A percentile compares a stretch with the other conserved stretches of the same genome.
Conservation (phyloP, 139 green algal species). For the Zygnema circumcarinatum region DNA sequence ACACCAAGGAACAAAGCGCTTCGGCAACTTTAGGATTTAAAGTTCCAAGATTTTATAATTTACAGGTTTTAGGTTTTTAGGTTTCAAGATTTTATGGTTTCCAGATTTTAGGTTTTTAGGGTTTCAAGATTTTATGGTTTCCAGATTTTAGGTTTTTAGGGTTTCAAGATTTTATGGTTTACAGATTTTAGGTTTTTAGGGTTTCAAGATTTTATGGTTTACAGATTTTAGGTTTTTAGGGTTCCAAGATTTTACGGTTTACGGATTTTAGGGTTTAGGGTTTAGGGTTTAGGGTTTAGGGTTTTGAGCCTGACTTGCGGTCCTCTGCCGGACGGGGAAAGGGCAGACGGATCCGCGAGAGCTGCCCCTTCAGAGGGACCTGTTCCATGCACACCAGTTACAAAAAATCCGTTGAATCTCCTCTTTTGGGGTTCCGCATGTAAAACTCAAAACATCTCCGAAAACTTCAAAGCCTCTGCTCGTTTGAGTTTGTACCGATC, state of each 20-base stretch:
- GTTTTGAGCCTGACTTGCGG: conserved; percentile 15
- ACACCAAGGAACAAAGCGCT: too few species aligned
- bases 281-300: not conserved
- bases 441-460: too few species aligned
- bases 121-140: not conserved
- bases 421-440: too few species aligned
- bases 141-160: not conserved
- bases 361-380: not conserved
- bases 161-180: not conserved
- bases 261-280: too few species aligned
- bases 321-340: conserved; percentile 11
- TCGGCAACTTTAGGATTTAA: too few species aligned
- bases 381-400: too few species aligned
- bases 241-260: not conserved
- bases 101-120: not conserved
- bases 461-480: too few species aligned
- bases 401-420: too few species aligned
- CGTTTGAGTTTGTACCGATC: too few species aligned
- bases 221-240: not conserved
- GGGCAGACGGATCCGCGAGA: not conserved
- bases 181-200: not conserved
- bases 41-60: too few species aligned
- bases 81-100: not conserved
- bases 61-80: too few species aligned
- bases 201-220: conserved; percentile 6